Evolutionary conservation across 306 rosid genomes (phyloP).

Genomic region (Acacia melanoxylon): DNA sequence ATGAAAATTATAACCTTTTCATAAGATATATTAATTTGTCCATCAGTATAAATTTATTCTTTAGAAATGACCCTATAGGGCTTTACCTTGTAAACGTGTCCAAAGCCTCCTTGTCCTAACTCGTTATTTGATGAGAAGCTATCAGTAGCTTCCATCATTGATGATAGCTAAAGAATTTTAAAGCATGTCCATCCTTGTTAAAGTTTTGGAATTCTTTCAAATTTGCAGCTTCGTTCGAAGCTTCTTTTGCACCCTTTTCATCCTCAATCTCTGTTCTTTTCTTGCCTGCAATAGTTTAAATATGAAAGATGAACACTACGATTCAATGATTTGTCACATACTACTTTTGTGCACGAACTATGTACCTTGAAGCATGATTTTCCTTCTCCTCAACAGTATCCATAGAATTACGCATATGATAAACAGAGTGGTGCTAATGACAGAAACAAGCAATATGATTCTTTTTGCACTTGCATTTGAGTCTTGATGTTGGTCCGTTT

Average conservation of each 20-base stretch:
- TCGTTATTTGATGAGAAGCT: slow-evolving; percentile 23
- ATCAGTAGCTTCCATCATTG: slow-evolving; percentile 26
- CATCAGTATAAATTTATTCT: no score
- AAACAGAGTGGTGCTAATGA: background rate
- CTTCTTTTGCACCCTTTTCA: background rate
- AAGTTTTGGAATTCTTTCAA: background rate
- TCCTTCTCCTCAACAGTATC: background rate
- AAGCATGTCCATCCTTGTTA: background rate
- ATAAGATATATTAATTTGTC: background rate
- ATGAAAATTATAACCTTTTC: background rate
- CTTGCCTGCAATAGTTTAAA: background rate
- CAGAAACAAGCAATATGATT: slow-evolving; percentile 19
- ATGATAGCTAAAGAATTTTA: slow-evolving; percentile 19
- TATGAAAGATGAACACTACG: background rate
- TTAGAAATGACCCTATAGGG: background rate
- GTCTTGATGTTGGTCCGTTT: background rate
- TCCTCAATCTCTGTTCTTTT: background rate
- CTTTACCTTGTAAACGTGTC: slow-evolving; percentile 33
- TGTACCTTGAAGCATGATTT: background rate
- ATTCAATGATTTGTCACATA: background rate
- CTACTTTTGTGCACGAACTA: background rate
- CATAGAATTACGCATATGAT: background rate
- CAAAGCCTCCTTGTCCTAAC: slow-evolving; percentile 44
- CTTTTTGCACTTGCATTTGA: background rate
- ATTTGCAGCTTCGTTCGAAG: background rate